phyloP scores from a whole-genome alignment of 139 green algal genomes.

The Desmodesmus armatus region DNA sequence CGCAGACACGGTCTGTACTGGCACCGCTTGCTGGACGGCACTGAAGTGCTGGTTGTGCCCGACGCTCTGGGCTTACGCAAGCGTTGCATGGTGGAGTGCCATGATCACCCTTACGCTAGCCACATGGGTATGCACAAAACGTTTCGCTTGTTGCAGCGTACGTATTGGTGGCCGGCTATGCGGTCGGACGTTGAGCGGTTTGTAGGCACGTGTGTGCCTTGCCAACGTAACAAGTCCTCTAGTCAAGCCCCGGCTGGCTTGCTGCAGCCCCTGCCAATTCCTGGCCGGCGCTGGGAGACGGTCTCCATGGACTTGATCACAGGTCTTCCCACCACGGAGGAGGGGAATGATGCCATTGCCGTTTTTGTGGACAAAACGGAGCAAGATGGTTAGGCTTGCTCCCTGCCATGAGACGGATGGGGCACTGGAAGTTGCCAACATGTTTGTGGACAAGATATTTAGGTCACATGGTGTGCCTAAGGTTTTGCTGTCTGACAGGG shows the following conservation, averaged over 20 bases:
- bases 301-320: constrained; percentile 9
- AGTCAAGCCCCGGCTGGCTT: background rate
- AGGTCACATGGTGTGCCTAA: constrained; percentile 43
- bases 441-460: constrained; percentile 39
- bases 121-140: constrained; percentile 11
- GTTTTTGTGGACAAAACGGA: constrained; percentile 5
- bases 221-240: constrained; percentile 1
- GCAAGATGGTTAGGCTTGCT: constrained; percentile 8
- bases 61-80: background rate
- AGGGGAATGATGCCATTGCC: background rate
- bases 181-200: background rate
- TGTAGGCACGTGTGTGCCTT: background rate
- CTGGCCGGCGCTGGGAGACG: background rate
- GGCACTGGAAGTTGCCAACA: background rate
- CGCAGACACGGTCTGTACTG: constrained; percentile 33
- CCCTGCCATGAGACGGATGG: background rate
- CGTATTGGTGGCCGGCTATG: constrained; percentile 4
- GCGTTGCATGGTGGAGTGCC: constrained; percentile 7
- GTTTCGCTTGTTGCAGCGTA: background rate
- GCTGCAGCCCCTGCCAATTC: background rate
- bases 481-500: constrained; percentile 48
- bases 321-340: background rate
- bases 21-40: background rate
- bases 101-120: constrained; percentile 26
- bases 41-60: constrained; percentile 44